These are phyloP conservation scores for Amylocarpus encephaloides DNA, from an alignment of 2,329 filamentous ascomycete genomes.

Conservation along the genomic window DNA sequence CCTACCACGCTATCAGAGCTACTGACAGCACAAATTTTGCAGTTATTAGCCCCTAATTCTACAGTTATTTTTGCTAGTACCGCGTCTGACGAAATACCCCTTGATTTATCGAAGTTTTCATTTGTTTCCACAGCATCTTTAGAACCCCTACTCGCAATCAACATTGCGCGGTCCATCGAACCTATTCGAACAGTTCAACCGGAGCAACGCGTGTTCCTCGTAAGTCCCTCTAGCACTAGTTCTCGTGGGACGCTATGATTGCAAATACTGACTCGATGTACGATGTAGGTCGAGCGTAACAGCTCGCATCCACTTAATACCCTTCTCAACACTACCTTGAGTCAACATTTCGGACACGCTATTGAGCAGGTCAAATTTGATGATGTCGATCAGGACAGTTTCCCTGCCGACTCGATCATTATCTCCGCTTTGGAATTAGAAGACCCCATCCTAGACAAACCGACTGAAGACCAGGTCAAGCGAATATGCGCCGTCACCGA, in stretches of 20 bases:
- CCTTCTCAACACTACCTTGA: background rate
- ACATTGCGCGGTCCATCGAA: background rate
- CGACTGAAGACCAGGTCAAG: background rate
- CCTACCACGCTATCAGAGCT: background rate
- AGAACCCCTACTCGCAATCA: background rate
- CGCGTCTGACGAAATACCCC: background rate
- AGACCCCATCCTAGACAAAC: background rate
- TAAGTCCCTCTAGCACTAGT: too few species aligned
- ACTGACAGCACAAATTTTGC: background rate
- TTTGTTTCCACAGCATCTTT: background rate
- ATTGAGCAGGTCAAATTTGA: background rate
- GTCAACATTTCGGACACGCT: background rate
- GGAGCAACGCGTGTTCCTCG: too few species aligned
- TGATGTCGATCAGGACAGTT: background rate
- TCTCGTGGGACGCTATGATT: too few species aligned
- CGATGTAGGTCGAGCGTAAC: background rate
- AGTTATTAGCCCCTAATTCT: background rate
- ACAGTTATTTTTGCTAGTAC: background rate
- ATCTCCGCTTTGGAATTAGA: constrained; percentile 3
- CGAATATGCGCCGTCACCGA: background rate
- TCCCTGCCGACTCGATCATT: background rate
- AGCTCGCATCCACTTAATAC: background rate
- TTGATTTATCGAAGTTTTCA: background rate
- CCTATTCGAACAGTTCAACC: background rate
- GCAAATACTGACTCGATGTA: background rate